phyloP scores from a whole-genome alignment of 352 stramenopile genomes.

The Peronospora destructor region DNA sequence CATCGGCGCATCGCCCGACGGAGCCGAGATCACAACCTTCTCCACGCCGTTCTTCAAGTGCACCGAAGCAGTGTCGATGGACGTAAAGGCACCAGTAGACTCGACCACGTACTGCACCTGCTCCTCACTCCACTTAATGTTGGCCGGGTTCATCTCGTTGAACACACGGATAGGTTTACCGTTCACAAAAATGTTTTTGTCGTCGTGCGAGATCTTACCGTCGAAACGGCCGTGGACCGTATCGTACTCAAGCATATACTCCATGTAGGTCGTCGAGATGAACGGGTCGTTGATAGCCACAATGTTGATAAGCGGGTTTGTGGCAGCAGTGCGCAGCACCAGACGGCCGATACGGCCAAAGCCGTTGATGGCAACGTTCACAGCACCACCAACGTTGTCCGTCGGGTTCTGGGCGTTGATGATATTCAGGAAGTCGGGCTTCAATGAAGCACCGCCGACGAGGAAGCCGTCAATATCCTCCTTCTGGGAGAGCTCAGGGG shows the following conservation, averaged over 20 bases:
- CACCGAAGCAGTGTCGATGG: conserved; percentile 86
- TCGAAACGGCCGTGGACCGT: conserved; percentile 90
- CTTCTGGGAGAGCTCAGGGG: conserved; percentile 90
- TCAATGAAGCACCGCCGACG: conserved; percentile 96
- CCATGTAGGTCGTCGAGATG: conserved; percentile 95
- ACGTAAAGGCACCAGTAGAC: conserved; percentile 70
- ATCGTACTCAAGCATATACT: conserved; percentile 91
- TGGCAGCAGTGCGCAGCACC: conserved; percentile 89
- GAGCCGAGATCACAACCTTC: conserved; percentile 97
- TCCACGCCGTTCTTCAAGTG: conserved; percentile 92
- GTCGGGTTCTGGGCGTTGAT: conserved; percentile 87
- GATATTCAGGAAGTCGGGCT: conserved; percentile 95
- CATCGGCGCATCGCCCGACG: conserved; percentile 96
- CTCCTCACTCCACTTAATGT: conserved; percentile 89
- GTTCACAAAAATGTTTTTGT: conserved; percentile 87
- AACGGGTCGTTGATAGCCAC: conserved; percentile 94
- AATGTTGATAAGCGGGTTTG: conserved; percentile 84
- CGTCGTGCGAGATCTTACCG: conserved; percentile 80
- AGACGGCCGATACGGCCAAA: conserved; percentile 98
- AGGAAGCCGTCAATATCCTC: conserved; percentile 97
- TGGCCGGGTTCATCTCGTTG: conserved; percentile 89
- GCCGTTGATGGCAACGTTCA: conserved; percentile 98
- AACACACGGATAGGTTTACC: conserved; percentile 92
- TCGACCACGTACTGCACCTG: conserved; percentile 94
- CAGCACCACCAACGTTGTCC: conserved; percentile 42